phyloP scores from a whole-genome alignment of 768 basidiomycete species.

The Pleurotus cornucopiae region DNA sequence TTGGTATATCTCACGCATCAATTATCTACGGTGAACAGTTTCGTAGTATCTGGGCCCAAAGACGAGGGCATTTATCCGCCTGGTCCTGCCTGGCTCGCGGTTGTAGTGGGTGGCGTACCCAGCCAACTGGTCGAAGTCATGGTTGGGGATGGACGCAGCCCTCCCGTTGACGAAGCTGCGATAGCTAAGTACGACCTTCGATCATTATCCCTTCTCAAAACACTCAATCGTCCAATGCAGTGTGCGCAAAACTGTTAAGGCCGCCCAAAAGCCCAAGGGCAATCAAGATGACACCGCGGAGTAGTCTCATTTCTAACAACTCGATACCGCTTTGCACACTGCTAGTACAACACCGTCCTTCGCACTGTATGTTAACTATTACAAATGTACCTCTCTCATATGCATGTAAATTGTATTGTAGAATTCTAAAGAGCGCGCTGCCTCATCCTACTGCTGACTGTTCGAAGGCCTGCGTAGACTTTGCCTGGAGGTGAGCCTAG shows the following conservation, averaged over 20 bases:
- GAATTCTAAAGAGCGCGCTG: conserved; percentile 63
- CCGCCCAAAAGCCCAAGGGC: too few relatives aligned
- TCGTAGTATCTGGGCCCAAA: conserved; percentile 65
- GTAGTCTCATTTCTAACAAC: background rate
- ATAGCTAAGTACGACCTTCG: conserved; percentile 49
- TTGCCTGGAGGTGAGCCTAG: conserved; percentile 94
- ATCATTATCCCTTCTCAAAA: background rate
- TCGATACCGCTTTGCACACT: conserved; percentile 1
- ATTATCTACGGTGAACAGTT: conserved; percentile 33
- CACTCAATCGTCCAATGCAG: too few relatives aligned
- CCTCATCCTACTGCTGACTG: conserved; percentile 89
- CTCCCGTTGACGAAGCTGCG: conserved; percentile 53
- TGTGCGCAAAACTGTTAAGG: too few relatives aligned
- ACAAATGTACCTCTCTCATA: background rate
- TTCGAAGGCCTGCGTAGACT: conserved; percentile 86
- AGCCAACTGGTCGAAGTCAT: conserved; percentile 60
- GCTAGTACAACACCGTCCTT: conserved; percentile 1
- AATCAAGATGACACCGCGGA: background rate
- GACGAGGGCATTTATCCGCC: conserved; percentile 68
- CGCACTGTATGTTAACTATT: background rate
- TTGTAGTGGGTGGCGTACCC: conserved; percentile 65
- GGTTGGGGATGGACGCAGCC: conserved; percentile 63
- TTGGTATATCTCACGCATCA: conserved; percentile 56
- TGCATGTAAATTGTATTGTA: background rate
- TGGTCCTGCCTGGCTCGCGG: conserved; percentile 73